Evolutionary conservation across 768 basidiomycete genomes (phyloP).

Genomic region (Suillus bovinus): DNA sequence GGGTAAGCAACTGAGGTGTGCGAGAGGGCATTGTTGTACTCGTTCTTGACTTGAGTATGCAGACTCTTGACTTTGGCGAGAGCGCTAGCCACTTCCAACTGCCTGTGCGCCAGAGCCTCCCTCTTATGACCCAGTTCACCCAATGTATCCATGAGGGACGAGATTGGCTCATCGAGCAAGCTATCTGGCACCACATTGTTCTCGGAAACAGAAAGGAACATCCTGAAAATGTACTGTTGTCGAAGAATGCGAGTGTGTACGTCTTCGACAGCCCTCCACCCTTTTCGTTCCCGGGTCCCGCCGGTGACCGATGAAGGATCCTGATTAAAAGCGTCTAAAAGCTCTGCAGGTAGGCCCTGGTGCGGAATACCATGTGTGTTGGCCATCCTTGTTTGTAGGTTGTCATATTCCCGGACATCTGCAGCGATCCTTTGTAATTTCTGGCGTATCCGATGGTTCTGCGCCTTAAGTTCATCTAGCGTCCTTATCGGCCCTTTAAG

Average conservation of each 20-base stretch:
- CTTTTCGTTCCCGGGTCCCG: slow-evolving; percentile 55
- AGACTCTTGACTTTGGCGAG: slow-evolving; percentile 54
- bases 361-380: slow-evolving; percentile 48
- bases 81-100: slow-evolving; percentile 48
- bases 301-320: slow-evolving; percentile 79
- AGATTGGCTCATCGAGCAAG: slow-evolving; percentile 56
- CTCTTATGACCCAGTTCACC: slow-evolving; percentile 50
- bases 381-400: slow-evolving; percentile 52
- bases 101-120: slow-evolving; percentile 44
- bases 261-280: slow-evolving; percentile 78
- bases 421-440: slow-evolving; percentile 65
- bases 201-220: slow-evolving; percentile 40
- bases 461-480: slow-evolving; percentile 54
- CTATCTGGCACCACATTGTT: slow-evolving; percentile 31
- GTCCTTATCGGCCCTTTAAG: slow-evolving; percentile 41
- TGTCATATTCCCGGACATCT: slow-evolving; percentile 66
- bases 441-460: slow-evolving; percentile 70
- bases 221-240: slow-evolving; percentile 55
- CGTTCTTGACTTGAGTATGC: slow-evolving; percentile 58
- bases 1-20: slow-evolving; percentile 79
- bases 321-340: slow-evolving; percentile 73
- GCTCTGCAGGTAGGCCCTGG: slow-evolving; percentile 56
- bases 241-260: slow-evolving; percentile 61
- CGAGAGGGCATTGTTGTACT: slow-evolving; percentile 63
- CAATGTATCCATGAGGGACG: slow-evolving; percentile 48